These are phyloP conservation scores for Wickerhamiella allomyrinae DNA, from an alignment of 805 yeast genomes.

Conservation along the genomic window DNA sequence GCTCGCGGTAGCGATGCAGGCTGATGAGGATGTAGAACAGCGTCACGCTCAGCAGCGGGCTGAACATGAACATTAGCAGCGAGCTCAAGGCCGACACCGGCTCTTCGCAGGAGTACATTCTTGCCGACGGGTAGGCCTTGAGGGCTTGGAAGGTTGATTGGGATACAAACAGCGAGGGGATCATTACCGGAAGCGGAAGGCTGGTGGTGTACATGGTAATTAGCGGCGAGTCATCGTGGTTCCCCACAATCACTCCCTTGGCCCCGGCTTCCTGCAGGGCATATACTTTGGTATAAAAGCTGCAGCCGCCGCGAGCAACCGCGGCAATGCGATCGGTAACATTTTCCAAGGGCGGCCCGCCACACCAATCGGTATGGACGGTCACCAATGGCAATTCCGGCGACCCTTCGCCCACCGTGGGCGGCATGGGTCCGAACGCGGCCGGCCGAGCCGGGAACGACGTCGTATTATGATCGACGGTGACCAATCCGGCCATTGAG, in stretches of 20 bases:
- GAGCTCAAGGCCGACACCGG: slow-evolving; percentile 25
- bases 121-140: slow-evolving; percentile 9
- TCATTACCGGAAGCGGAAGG: slow-evolving; percentile 30
- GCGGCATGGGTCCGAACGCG: slow-evolving; percentile 1
- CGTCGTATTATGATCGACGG: background rate
- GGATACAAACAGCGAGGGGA: slow-evolving; percentile 42
- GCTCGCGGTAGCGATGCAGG: slow-evolving; percentile 24
- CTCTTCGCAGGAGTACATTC: slow-evolving; percentile 9
- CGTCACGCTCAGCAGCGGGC: slow-evolving; percentile 28
- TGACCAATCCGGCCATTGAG: background rate
- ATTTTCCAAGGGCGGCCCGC: background rate
- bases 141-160: slow-evolving; percentile 29
- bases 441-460: background rate
- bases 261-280: slow-evolving; percentile 35
- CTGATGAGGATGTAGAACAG: slow-evolving; percentile 25
- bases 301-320: slow-evolving; percentile 38
- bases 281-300: slow-evolving; percentile 38
- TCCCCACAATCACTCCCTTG: slow-evolving; percentile 41
- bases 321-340: slow-evolving; percentile 23
- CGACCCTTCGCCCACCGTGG: background rate
- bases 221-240: slow-evolving; percentile 29
- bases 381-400: background rate
- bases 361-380: background rate
- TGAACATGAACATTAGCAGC: slow-evolving; percentile 25
- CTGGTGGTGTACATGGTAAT: slow-evolving; percentile 38